phyloP scores from a whole-genome alignment of 2,329 filamentous ascomycete species.

The Diaporthe sp. region DNA sequence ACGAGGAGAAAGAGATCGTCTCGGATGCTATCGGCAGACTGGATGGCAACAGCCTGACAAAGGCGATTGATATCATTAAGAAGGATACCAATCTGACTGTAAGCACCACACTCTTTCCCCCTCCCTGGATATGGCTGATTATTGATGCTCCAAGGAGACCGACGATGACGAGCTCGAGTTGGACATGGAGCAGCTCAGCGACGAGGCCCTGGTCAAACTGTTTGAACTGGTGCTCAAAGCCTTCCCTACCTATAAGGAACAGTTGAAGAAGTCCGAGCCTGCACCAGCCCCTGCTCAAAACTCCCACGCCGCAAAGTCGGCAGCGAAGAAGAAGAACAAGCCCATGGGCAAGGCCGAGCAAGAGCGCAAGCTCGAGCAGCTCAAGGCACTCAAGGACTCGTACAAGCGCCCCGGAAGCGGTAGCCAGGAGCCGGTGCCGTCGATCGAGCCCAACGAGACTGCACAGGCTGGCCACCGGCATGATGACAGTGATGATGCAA shows the following conservation, averaged over 20 bases:
- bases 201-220: slow-evolving; percentile 68
- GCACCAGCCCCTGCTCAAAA: slow-evolving; percentile 43
- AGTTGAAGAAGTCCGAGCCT: slow-evolving; percentile 51
- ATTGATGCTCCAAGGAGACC: slow-evolving; percentile 62
- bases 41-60: slow-evolving; percentile 81
- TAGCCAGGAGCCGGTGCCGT: slow-evolving; percentile 60
- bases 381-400: slow-evolving; percentile 71
- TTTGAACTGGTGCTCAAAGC: slow-evolving; percentile 59
- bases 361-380: slow-evolving; percentile 74
- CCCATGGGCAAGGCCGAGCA: slow-evolving; percentile 82
- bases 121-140: slow-evolving; percentile 45
- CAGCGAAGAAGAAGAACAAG: slow-evolving; percentile 80
- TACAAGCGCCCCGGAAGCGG: slow-evolving; percentile 62
- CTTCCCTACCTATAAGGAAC: slow-evolving; percentile 54
- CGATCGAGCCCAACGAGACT: slow-evolving; percentile 53
- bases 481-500: slow-evolving; percentile 66
- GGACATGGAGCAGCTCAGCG: slow-evolving; percentile 70
- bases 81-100: slow-evolving; percentile 83
- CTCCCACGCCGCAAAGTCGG: slow-evolving; percentile 47
- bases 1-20: slow-evolving; percentile 91
- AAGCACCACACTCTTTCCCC: slow-evolving; percentile 51
- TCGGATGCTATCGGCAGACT: slow-evolving; percentile 87
- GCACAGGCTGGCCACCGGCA: slow-evolving; percentile 29
- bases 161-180: slow-evolving; percentile 71
- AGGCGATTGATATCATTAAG: slow-evolving; percentile 91